Conservation (phyloP, 495 filamentous ascomycete genomes). For the Daldinia vernicosa region DNA sequence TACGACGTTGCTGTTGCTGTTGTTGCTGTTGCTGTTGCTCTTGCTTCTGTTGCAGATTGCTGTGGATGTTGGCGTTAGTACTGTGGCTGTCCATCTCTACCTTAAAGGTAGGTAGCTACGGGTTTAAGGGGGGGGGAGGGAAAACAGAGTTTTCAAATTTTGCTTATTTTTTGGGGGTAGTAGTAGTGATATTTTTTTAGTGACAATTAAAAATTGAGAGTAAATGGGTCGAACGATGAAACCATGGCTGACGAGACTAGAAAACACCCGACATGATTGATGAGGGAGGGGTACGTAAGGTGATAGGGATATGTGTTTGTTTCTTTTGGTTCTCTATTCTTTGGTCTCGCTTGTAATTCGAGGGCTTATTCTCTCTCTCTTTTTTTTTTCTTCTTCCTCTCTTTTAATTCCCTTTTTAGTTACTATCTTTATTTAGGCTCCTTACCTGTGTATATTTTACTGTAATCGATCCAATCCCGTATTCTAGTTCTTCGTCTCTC, state of each 20-base stretch:
- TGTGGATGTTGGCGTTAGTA: conserved; percentile 38
- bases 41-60: conserved; percentile 51
- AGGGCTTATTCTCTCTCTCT: not conserved
- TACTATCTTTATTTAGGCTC: not conserved
- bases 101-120: conserved; percentile 43
- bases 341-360: not conserved
- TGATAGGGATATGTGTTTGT: conserved; percentile 10
- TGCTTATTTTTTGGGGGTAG: conserved; percentile 32
- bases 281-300: conserved; percentile 16
- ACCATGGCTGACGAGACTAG: conserved; percentile 40
- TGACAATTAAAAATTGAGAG: conserved; percentile 38
- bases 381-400: not conserved
- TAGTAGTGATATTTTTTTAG: conserved; percentile 40
- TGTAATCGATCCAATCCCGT: not conserved
- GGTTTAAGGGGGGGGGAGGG: conserved; percentile 20
- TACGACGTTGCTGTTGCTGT: conserved; percentile 54
- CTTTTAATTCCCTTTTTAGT: not conserved
- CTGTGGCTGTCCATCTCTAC: conserved; percentile 56
- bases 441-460: not conserved
- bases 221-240: conserved; percentile 41
- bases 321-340: conserved; percentile 5
- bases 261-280: conserved; percentile 36
- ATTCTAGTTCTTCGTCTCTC: not conserved
- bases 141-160: conserved; percentile 38
- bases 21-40: conserved; percentile 34